Percentiles rank a stretch among this genome's conserved stretches.
These are phyloP conservation scores for Apophysomyces elegans DNA, from an alignment of 371 early-diverging fungal species.

Conservation along the genomic window DNA sequence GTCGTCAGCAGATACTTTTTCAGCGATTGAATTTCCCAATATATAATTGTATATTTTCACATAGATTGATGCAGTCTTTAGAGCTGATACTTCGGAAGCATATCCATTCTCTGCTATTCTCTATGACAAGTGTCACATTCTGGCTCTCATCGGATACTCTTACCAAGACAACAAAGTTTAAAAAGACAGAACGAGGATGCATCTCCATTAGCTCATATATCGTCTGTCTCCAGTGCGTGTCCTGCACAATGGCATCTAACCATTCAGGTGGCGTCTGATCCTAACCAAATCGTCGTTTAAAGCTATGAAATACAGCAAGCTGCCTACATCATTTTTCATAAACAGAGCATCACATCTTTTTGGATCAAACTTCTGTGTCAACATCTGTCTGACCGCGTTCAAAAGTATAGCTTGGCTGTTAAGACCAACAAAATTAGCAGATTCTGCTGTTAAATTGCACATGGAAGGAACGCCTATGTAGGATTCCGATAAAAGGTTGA, in stretches of 20 bases:
- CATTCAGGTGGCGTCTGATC: conserved; percentile 42
- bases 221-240: conserved; percentile 64
- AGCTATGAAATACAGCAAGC: neutral
- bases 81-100: conserved; percentile 62
- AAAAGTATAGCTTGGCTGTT: conserved; percentile 52
- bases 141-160: neutral
- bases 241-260: conserved; percentile 56
- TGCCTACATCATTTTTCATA: conserved; percentile 41
- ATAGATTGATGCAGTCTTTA: conserved; percentile 67
- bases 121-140: conserved; percentile 24
- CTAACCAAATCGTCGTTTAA: conserved; percentile 14
- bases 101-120: conserved; percentile 69
- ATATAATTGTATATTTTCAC: conserved; percentile 67
- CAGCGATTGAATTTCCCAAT: conserved; percentile 57
- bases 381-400: conserved; percentile 55
- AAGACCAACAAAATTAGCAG: conserved; percentile 48
- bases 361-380: conserved; percentile 65
- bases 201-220: conserved; percentile 68
- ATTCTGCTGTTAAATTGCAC: conserved; percentile 59
- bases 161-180: conserved; percentile 68
- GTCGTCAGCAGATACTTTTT: conserved; percentile 58
- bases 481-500: conserved; percentile 60
- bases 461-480: conserved; percentile 73
- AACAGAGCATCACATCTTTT: conserved; percentile 57
- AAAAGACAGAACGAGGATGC: conserved; percentile 60